These are phyloP conservation scores for Cercospora janseana DNA, from an alignment of 2,329 filamentous ascomycete species.

Conservation along the genomic window DNA sequence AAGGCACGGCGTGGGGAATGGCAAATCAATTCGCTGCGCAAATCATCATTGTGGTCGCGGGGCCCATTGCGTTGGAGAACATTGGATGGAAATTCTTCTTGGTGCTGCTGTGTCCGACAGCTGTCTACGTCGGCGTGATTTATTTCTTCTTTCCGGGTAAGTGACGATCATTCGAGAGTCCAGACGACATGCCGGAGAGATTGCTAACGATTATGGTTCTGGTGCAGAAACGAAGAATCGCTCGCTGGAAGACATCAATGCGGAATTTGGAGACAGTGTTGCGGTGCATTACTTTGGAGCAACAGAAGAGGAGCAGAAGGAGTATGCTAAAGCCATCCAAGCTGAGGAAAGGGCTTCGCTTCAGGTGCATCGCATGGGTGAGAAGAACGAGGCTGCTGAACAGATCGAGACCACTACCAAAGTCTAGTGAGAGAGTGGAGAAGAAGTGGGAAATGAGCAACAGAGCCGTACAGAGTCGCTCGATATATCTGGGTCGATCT, in stretches of 20 bases:
- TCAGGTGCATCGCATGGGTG: not conserved
- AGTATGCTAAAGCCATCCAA: constrained; percentile 14
- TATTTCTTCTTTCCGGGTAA: constrained; percentile 25
- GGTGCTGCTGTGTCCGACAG: constrained; percentile 41
- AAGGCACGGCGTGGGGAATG: constrained; percentile 42
- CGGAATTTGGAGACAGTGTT: constrained; percentile 33
- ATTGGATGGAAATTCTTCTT: constrained; percentile 48
- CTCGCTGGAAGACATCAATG: constrained; percentile 45
- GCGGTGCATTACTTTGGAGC: constrained; percentile 19
- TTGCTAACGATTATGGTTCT: constrained; percentile 10
- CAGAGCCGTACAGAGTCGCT: too few relatives aligned
- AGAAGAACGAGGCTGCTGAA: not conserved
- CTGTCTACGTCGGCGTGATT: constrained; percentile 27
- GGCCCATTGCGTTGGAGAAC: constrained; percentile 41
- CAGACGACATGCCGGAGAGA: not conserved
- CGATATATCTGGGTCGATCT: too few relatives aligned
- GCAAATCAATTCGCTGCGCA: constrained; percentile 39
- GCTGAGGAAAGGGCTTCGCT: not conserved
- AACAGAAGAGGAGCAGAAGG: constrained; percentile 15
- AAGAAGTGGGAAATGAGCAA: too few relatives aligned
- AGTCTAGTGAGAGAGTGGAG: too few relatives aligned
- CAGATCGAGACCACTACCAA: not conserved
- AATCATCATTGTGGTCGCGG: constrained; percentile 39
- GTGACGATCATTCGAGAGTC: not conserved
- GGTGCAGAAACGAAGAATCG: constrained; percentile 22